phyloP scores from a whole-genome alignment of 176 grass and related monocot genomes.

The Avena insularis region DNA sequence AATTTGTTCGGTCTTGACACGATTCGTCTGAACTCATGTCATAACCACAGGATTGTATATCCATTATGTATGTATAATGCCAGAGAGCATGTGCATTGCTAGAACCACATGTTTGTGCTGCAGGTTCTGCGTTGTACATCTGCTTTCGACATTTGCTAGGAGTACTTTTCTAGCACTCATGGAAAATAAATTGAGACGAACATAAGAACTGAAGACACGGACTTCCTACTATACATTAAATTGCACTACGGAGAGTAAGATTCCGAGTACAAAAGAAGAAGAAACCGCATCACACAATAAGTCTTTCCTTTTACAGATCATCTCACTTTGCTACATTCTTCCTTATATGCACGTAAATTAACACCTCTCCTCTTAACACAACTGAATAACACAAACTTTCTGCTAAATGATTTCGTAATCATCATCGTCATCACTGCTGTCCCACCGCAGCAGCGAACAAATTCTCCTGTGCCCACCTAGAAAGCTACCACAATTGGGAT shows the following conservation, averaged over 20 bases:
- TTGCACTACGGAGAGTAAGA: not conserved
- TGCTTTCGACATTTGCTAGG: too few species aligned
- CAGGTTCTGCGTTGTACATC: too few species aligned
- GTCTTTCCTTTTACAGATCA: not conserved
- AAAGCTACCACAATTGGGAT: not conserved
- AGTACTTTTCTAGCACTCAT: too few species aligned
- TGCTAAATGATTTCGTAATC: not conserved
- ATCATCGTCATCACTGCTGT: not conserved
- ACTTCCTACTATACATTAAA: not conserved
- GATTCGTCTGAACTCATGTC: not conserved
- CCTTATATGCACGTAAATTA: not conserved
- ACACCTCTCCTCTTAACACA: not conserved
- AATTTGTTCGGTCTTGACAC: constrained; percentile 11
- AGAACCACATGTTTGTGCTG: not conserved
- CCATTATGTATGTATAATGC: not conserved
- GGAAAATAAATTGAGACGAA: too few species aligned
- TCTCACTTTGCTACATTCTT: not conserved
- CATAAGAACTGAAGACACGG: too few species aligned
- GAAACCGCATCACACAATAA: not conserved
- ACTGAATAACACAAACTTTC: not conserved
- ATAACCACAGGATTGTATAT: not conserved
- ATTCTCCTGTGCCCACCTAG: not conserved
- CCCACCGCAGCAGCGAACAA: not conserved
- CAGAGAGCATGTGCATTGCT: not conserved
- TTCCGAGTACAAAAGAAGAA: not conserved